Evolutionary conservation across 768 basidiomycete genomes (phyloP), one percentile per base, ranked within the genome.

Genomic region (Podaxis sp.): DNA sequence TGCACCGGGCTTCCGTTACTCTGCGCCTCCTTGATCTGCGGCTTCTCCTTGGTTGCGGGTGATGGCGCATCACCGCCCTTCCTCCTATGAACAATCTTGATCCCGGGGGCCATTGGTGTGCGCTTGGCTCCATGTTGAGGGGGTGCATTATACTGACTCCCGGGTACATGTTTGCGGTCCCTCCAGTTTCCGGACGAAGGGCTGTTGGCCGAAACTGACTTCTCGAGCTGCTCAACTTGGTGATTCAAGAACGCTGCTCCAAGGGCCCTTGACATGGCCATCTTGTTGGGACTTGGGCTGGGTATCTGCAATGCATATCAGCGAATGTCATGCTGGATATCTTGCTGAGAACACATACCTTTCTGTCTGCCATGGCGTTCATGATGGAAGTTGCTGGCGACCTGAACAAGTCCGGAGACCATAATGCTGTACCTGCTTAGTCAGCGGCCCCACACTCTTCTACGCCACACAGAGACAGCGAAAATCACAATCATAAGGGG

Each of bases 221-320:
- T 89, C 77, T 95, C 92, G 58, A 95, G 87, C 70, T 93, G 89
- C 67, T 93, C 90, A 49, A 95, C 93, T 69, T 95, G 91, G 68
- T 95, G 92, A 66, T 83, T 89, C 63, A 95, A 83, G 72, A 93
- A 93, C 2, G 93, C 93, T 30, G 92, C 91, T 20, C 93, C 93
- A 41, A 95, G 84, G 0, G 93, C 92, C 65, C 87, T 85, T 60
- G 92, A 93, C 90, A 95, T 91, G 62, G 90, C 90, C 46, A 90
- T 72, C 72, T 88, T 89, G 74, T 83, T 86, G 33, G 78, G 71
- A 37, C 72, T 72, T 24, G 72, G 67, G 56, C 75, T 70, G 10
- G 72, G 67, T 51, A 70, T 66, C 70, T 73, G 36, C n/a, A 11
- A 22, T 4, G 58, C 1, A 49, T 28, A 11, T 44, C 17, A 40